Conservation (phyloP, 2,329 filamentous ascomycete genomes). For the Pseudocercospora cruenta region DNA sequence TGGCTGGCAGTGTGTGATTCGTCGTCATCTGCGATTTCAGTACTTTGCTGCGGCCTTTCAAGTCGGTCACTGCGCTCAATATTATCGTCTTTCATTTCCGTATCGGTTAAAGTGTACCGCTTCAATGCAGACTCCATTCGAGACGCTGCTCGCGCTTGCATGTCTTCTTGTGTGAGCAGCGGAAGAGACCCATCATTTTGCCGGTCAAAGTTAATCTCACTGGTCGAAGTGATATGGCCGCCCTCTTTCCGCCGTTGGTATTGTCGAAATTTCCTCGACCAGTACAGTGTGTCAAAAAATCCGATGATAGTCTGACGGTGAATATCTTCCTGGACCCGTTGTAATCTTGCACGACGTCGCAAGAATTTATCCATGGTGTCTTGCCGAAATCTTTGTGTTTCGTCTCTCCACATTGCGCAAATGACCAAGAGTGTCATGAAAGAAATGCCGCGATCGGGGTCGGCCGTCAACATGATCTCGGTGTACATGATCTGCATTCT, state of each 20-base stretch:
- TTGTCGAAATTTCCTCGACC: neutral
- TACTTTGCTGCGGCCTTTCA: neutral
- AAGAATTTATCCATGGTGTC: neutral
- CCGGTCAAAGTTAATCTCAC: no score
- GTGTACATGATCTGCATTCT: neutral
- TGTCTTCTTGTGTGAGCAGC: neutral
- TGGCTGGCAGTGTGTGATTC: no score
- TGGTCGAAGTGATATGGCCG: no score
- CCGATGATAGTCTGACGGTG: neutral
- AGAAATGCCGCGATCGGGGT: neutral
- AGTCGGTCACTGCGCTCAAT: neutral
- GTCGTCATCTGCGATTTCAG: no score
- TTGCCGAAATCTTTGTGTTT: neutral
- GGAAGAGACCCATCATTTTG: no score
- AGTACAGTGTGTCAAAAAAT: neutral
- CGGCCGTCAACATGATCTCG: neutral
- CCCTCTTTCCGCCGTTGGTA: neutral
- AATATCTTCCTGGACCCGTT: neutral
- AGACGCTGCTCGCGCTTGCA: neutral
- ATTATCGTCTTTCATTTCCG: neutral
- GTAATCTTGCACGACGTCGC: neutral
- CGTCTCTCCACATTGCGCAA: neutral
- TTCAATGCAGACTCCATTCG: neutral
- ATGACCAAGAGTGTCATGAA: neutral
- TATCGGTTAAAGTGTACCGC: neutral